A percentile compares a stretch with the other conserved stretches of the same genome.
Evolutionary conservation across 1,284 basidiomycete species (phyloP).

Genomic region (Anthracocystis setariae): DNA sequence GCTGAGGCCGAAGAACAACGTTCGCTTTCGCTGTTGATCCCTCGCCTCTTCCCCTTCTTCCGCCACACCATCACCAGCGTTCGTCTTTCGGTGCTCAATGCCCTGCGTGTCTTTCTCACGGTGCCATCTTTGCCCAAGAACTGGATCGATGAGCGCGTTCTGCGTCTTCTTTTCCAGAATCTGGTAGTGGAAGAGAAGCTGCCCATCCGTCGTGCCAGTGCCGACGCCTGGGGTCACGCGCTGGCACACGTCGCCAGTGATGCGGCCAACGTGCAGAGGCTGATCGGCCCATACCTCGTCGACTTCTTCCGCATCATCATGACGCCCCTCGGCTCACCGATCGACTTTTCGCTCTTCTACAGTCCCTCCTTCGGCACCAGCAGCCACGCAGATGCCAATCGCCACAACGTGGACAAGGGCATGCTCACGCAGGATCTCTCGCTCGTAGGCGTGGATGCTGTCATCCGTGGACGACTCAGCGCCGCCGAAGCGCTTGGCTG

Average conservation of each 20-base stretch:
- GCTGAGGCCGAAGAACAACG: constrained; percentile 36
- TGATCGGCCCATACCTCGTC: constrained; percentile 64
- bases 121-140: constrained; percentile 79
- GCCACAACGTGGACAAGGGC: constrained; percentile 92
- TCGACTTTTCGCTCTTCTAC: constrained; percentile 79
- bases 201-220: constrained; percentile 83
- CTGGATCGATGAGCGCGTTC: constrained; percentile 83
- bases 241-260: constrained; percentile 69
- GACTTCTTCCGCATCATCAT: constrained; percentile 77
- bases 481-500: constrained; percentile 82
- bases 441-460: constrained; percentile 80
- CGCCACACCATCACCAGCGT: constrained; percentile 95
- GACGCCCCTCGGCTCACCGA: constrained; percentile 85
- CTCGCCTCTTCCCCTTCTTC: constrained; percentile 93
- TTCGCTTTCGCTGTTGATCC: constrained; percentile 78
- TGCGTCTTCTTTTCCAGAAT: constrained; percentile 92
- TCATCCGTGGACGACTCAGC: constrained; percentile 83
- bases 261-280: constrained; percentile 24
- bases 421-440: constrained; percentile 92
- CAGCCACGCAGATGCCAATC: constrained; percentile 61
- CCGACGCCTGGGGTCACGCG: constrained; percentile 81
- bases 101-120: constrained; percentile 84
- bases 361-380: constrained; percentile 66
- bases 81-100: constrained; percentile 90
- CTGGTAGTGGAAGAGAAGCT: constrained; percentile 88